Conservation (phyloP, 2,329 filamentous ascomycete species). For the Nemania sp. region DNA sequence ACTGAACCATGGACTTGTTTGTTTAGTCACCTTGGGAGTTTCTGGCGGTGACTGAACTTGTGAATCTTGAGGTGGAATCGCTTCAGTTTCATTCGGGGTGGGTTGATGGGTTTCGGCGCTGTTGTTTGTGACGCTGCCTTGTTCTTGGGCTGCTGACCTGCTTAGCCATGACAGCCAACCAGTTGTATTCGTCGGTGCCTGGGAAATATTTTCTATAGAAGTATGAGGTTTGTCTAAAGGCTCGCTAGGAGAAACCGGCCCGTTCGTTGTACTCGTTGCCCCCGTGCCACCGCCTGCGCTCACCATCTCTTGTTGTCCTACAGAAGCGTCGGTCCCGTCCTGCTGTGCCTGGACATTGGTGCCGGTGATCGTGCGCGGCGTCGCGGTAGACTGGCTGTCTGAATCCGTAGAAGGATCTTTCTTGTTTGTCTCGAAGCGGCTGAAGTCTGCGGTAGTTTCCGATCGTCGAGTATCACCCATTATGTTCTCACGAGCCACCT, state of each 20-base stretch:
- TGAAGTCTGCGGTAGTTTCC: constrained; percentile 61
- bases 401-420: constrained; percentile 51
- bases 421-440: constrained; percentile 63
- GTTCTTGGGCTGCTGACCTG: constrained; percentile 45
- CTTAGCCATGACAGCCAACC: constrained; percentile 69
- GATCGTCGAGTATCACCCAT: constrained; percentile 66
- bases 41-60: constrained; percentile 39
- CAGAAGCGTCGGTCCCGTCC: constrained; percentile 48
- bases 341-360: constrained; percentile 40
- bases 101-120: constrained; percentile 38
- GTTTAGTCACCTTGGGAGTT: constrained; percentile 41
- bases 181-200: constrained; percentile 53
- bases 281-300: constrained; percentile 21
- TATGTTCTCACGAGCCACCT: constrained; percentile 71
- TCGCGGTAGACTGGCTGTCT: constrained; percentile 48
- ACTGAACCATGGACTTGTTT: constrained; percentile 53
- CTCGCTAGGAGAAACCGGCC: not conserved
- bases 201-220: constrained; percentile 30
- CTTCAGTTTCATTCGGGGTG: constrained; percentile 38
- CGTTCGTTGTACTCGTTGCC: constrained; percentile 4
- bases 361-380: constrained; percentile 51
- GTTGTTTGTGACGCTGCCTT: constrained; percentile 29
- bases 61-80: constrained; percentile 38
- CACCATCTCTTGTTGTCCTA: constrained; percentile 27
- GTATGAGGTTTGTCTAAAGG: constrained; percentile 22